Evolutionary conservation across 2,329 filamentous ascomycete genomes (phyloP), one percentile per base, ranked within the genome.

Genomic region (Ceratocystis huliohia): DNA sequence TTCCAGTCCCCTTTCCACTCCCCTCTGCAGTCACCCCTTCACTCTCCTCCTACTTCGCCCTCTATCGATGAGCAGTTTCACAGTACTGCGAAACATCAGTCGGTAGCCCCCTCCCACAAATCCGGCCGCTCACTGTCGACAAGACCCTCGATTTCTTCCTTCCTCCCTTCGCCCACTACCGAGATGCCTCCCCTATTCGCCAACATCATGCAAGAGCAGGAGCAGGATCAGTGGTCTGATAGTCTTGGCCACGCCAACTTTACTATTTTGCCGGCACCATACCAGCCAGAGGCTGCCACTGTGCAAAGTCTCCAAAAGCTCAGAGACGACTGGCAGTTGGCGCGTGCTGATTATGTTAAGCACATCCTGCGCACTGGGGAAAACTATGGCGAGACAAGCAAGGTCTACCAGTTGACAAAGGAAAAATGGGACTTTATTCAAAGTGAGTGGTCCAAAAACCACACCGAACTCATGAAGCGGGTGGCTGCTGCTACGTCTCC

Each of bases 231-330:
- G 70, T 96, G 93, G 93, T 88, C 89, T 0, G 84, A 88, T 72
- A 85, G 85, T 66, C 83, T 97, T 15, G 93, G 93, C 33, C 92
- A 97, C 74, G 92, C 92, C 70, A 96, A 97, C 77, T 96, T 95
- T 74, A 92, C 84, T 71, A 95, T 97, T 71, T 78, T 84, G 25
- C 92, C 92, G 0, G 84, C 87, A 73, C 93, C 92, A 0, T 96
- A 96, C 72, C 75, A 83, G 7, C 87, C 90, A 0, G 81, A 85
- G 17, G 73, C 73, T 2, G 83, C 84, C 69, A 84, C 88, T 70
- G 73, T 86, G 8, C 80, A 82, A 3, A 74, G 78, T 0, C 75
- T 84, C 30, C 82, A 82, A 44, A 82, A 85, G 72, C 80, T 96
- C 63, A 85, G 88, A 64, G 80, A 83, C 5, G 88, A 95, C 72